Evolutionary conservation across 768 basidiomycete genomes (phyloP).

Genomic region (Hericium alpestre): DNA sequence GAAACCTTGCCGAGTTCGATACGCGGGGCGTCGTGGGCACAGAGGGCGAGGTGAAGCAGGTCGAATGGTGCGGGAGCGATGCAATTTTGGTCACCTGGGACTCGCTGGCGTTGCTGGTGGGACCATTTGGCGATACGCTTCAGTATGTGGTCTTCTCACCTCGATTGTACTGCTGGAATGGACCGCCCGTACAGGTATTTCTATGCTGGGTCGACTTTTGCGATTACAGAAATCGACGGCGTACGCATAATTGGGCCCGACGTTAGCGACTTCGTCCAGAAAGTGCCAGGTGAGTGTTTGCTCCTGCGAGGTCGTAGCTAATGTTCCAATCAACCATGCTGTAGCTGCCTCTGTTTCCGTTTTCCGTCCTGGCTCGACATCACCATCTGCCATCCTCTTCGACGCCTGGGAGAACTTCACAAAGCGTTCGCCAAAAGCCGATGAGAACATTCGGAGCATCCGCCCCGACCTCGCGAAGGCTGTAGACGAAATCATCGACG

Average conservation of each 20-base stretch:
- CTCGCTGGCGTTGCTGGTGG: constrained; percentile 69
- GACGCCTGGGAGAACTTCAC: constrained; percentile 89
- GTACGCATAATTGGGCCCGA: constrained; percentile 74
- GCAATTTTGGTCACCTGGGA: constrained; percentile 85
- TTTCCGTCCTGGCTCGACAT: constrained; percentile 86
- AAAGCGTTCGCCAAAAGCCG: constrained; percentile 78
- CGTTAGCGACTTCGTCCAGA: constrained; percentile 82
- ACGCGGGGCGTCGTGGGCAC: constrained; percentile 44
- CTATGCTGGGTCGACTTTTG: constrained; percentile 66
- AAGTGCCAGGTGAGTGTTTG: constrained; percentile 63
- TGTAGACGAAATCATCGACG: constrained; percentile 87
- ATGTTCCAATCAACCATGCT: not conserved
- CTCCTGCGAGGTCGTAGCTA: not conserved
- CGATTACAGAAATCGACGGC: constrained; percentile 83
- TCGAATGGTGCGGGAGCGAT: constrained; percentile 96
- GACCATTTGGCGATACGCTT: constrained; percentile 81
- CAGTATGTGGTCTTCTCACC: constrained; percentile 39
- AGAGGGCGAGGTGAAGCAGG: constrained; percentile 52
- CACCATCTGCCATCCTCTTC: constrained; percentile 83
- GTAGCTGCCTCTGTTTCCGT: constrained; percentile 70
- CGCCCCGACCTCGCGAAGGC: constrained; percentile 77
- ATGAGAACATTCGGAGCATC: constrained; percentile 85
- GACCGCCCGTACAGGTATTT: constrained; percentile 44
- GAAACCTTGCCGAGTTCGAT: constrained; percentile 81
- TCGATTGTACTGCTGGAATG: constrained; percentile 4